A percentile compares a stretch with the other conserved stretches of the same genome.
phyloP scores from a whole-genome alignment of 2,329 filamentous ascomycete species.

The Neophaeococcomyces mojaviensis region DNA sequence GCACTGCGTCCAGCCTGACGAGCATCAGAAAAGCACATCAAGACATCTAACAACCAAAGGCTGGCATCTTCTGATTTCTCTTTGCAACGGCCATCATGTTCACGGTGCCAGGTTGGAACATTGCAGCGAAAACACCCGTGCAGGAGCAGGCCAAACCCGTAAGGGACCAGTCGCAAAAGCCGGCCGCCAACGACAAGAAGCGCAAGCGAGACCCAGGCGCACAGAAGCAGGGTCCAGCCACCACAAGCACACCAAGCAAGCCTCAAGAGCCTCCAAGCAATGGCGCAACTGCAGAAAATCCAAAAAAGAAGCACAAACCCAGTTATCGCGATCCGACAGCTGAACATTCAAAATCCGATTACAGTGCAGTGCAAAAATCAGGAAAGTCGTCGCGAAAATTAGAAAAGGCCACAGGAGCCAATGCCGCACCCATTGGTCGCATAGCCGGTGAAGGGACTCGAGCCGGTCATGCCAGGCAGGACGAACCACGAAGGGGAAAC shows the following conservation, averaged over 20 bases:
- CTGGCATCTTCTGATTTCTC: background rate
- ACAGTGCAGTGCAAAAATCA: background rate
- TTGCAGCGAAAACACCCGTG: constrained; percentile 41
- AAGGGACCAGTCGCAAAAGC: constrained; percentile 23
- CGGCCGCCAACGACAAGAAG: constrained; percentile 41
- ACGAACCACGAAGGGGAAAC: constrained; percentile 50
- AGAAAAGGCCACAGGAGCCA: background rate
- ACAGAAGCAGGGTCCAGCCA: background rate
- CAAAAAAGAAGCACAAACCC: constrained; percentile 3
- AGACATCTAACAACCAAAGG: too few relatives aligned
- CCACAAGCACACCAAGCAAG: background rate
- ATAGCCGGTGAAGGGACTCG: background rate
- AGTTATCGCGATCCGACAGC: background rate
- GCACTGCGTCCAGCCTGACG: background rate
- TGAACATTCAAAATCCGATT: background rate
- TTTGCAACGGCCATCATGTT: constrained; percentile 53
- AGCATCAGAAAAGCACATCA: background rate
- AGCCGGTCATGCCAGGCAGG: too few relatives aligned
- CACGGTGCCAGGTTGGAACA: constrained; percentile 84
- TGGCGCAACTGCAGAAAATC: background rate
- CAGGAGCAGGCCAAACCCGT: constrained; percentile 54
- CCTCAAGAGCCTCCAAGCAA: background rate
- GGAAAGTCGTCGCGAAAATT: background rate
- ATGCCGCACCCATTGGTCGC: background rate
- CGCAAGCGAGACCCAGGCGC: constrained; percentile 36